Evolutionary conservation across 1,139 yeast species (phyloP), one percentile per base, ranked within the genome.

Genomic region (Suhomyces chickasaworum): DNA sequence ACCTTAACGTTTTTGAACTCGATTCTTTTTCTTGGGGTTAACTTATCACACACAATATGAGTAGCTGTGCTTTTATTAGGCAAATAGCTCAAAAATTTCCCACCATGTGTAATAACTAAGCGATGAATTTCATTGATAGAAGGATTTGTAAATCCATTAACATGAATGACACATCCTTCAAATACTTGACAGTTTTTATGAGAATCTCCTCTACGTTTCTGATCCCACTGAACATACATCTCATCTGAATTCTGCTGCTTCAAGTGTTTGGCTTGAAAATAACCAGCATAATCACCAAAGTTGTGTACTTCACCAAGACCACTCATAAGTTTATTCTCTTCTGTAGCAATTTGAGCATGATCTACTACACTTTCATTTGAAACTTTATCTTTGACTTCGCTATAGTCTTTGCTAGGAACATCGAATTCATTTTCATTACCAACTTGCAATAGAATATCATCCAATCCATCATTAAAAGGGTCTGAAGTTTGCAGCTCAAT

Each of bases 131-230:
- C 87, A 41, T 78, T 71, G 13, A 89, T 76, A 6, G 93, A 82
- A 0, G 98, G 97, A 3, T 67, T 68, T 0, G 98, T 93, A 58
- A 86, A 83, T 0, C 99, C 99, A 59, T 90, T 91, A 18, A 93
- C 89, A 60, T 85, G 83, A 4, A 91, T 75, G 1, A 72, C 66
- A 60, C 93, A 87, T 2, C 77, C 82, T 43, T 66, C 57, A 59
- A 93, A 90, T 0, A 90, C 68, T 21, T 43, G 38, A 5, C 46
- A 31, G 12, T 46, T 46, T 12, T 58, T 61, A 48, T 62, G 60
- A 8, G 3, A 3, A 12, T 58, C 56, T 15, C 60, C 57, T 13
- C 74, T 61, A 30, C 81, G 63, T 44, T 71, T 64, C 29, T 60
- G 57, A 36, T 81, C 80, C 78, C 84, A 80, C 22, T 69, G 63